These are phyloP conservation scores for Erythrobasidium hasegawianum DNA, from an alignment of 1,284 basidiomycete genomes.

Conservation along the genomic window DNA sequence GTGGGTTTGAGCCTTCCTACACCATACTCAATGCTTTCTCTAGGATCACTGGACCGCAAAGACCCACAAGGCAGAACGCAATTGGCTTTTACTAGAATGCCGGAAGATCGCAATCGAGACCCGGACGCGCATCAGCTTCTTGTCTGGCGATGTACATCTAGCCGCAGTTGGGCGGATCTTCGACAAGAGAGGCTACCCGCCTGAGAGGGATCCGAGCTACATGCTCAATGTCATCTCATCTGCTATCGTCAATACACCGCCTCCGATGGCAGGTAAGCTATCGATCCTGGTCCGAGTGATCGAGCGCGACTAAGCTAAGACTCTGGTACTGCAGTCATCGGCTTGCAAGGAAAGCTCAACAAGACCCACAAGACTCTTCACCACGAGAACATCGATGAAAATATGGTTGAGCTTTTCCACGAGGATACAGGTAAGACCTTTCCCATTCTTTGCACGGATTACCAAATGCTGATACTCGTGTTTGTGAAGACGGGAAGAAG, in stretches of 20 bases:
- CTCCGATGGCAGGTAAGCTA: constrained; percentile 12
- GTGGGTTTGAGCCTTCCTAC: background rate
- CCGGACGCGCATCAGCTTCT: constrained; percentile 69
- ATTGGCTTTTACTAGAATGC: constrained; percentile 76
- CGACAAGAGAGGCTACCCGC: constrained; percentile 53
- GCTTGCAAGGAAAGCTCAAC: constrained; percentile 73
- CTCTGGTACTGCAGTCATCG: constrained; percentile 71
- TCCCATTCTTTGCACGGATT: too few species aligned
- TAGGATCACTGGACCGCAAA: constrained; percentile 4
- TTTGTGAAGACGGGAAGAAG: constrained; percentile 71
- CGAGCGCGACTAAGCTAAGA: constrained; percentile 3
- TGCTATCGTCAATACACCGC: constrained; percentile 53
- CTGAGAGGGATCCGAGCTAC: constrained; percentile 67
- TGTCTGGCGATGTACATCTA: constrained; percentile 65
- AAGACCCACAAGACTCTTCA: constrained; percentile 62
- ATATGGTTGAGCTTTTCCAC: constrained; percentile 68
- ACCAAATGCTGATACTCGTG: too few species aligned
- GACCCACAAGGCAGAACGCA: constrained; percentile 72
- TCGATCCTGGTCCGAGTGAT: too few species aligned
- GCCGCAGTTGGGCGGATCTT: constrained; percentile 31
- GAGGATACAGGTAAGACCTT: constrained; percentile 73
- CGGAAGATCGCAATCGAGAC: constrained; percentile 64
- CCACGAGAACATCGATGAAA: constrained; percentile 62
- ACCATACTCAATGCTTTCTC: background rate
- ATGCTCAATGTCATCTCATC: constrained; percentile 65